Base-by-base conservation (phyloP, 768 basidiomycete genomes). In the Postia placenta region DNA sequence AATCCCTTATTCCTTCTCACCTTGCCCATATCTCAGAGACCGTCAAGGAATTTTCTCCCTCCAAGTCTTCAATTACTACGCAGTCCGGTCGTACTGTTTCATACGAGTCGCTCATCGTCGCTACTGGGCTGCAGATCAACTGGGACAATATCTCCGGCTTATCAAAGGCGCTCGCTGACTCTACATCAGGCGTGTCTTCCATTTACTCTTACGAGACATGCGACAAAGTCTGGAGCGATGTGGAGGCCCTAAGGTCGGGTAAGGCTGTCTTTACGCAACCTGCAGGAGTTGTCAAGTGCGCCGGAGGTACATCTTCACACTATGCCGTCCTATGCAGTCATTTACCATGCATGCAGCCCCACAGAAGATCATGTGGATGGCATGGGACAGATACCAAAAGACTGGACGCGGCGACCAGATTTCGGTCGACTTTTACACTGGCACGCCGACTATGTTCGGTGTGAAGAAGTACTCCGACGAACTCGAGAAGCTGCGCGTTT, bases 311-410 rank as follows among this genome's bases (percentile, higher is more conserved):
- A 64, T 49, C 20, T 46, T 46, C 12, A n/a, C 23, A 23, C 33
- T 41, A 26, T 4, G 24, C 49, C n/a, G 26, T 26, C 17, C 22
- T 30, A 2, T 23, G 17, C 11, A 11, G 20, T 20, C 23, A 24
- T 19, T 26, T 20, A 24, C 2, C 27, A 19, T 42, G 11, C 11
- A 22, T 9, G 20, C 55, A 88, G 87, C 85, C 14, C 87, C 88
- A 17, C 88, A 92, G 62, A 92, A 94, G 68, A 87, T 93, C 47
- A 92, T 95, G 88, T 95, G 92, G 91, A 91, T 92, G 87, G 87
- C 89, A 40, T 92, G 89, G 88, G 89, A 93, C 62, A 72, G 82
- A 42, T 91, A 76, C 64, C 74, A 75, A 49, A 73, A 66, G 60
- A 85, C 86, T 9, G 73, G 74, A 2, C 76, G 86, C 17, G 63